phyloP scores from a whole-genome alignment of 345 rosid genomes.

The Syzygium jambos region DNA sequence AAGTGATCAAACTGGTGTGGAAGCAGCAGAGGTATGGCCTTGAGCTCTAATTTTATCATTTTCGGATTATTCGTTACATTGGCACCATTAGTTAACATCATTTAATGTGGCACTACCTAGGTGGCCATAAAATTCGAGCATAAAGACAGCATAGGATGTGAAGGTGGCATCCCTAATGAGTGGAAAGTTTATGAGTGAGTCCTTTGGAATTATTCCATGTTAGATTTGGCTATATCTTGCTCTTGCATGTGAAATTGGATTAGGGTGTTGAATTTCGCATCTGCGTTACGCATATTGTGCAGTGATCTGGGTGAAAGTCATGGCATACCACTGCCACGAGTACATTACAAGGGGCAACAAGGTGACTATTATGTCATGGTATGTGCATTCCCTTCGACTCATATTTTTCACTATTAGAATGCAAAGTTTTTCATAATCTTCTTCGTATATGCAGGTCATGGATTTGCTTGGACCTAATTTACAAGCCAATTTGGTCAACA shows the following conservation, averaged over 20 bases:
- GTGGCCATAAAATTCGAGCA: constrained; percentile 95
- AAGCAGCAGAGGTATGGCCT: constrained; percentile 52
- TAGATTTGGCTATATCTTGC: neutral
- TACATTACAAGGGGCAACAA: constrained; percentile 76
- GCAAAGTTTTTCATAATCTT: neutral
- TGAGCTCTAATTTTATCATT: neutral
- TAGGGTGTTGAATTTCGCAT: neutral
- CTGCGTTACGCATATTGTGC: constrained; percentile 6
- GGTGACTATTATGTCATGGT: constrained; percentile 88
- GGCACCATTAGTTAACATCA: neutral
- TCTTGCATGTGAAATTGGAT: neutral
- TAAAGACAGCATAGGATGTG: constrained; percentile 88
- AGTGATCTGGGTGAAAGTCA: constrained; percentile 85
- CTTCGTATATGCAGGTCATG: constrained; percentile 52
- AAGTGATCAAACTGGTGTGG: constrained; percentile 58
- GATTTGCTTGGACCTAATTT: constrained; percentile 89
- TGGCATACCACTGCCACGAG: constrained; percentile 64
- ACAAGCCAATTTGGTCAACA: constrained; percentile 79
- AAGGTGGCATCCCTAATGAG: constrained; percentile 84
- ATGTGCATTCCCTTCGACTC: constrained; percentile 1
- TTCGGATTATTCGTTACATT: neutral
- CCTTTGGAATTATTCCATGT: neutral
- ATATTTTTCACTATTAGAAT: neutral
- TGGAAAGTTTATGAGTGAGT: constrained; percentile 94
- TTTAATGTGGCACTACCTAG: constrained; percentile 9